These are phyloP conservation scores for Xylaria sp. DNA, from an alignment of 2,329 filamentous ascomycete species.

Conservation along the genomic window DNA sequence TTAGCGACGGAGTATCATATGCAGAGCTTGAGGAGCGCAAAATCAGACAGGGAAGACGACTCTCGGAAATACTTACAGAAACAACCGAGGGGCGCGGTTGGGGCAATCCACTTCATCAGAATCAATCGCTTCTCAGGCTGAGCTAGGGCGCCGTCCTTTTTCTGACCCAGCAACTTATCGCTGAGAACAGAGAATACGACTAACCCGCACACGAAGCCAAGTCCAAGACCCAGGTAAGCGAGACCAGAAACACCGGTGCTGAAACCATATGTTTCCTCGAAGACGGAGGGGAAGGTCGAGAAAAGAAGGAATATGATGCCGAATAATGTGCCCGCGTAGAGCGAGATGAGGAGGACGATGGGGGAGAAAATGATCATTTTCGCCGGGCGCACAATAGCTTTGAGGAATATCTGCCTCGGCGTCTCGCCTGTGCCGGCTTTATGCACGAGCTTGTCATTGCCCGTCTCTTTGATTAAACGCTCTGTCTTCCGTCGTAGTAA, in stretches of 20 bases:
- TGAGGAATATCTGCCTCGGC: constrained; percentile 16
- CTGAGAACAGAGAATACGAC: constrained; percentile 31
- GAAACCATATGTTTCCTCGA: constrained; percentile 30
- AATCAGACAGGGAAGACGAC: background rate
- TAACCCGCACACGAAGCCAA: constrained; percentile 26
- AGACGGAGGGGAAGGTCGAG: constrained; percentile 31
- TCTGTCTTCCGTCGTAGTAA: constrained; percentile 27
- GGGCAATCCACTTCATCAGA: constrained; percentile 36
- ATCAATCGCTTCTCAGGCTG: constrained; percentile 32
- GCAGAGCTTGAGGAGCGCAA: too few species aligned
- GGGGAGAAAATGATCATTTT: constrained; percentile 35
- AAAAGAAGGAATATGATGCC: constrained; percentile 34
- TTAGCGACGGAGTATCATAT: constrained; percentile 4
- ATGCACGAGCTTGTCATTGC: constrained; percentile 18
- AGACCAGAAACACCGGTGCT: constrained; percentile 25
- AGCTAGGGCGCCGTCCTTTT: constrained; percentile 7
- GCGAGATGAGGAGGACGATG: constrained; percentile 32
- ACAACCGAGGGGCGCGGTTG: constrained; percentile 27
- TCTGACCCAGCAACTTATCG: constrained; percentile 28
- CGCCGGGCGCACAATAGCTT: constrained; percentile 29
- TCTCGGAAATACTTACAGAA: constrained; percentile 22
- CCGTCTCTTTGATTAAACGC: constrained; percentile 32
- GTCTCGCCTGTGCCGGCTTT: constrained; percentile 1
- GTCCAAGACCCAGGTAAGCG: constrained; percentile 30
- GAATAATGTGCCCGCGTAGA: constrained; percentile 25